Evolutionary conservation across 306 rosid genomes (phyloP), one percentile per base, ranked within the genome.

Genomic region (Adenanthera pavonina): DNA sequence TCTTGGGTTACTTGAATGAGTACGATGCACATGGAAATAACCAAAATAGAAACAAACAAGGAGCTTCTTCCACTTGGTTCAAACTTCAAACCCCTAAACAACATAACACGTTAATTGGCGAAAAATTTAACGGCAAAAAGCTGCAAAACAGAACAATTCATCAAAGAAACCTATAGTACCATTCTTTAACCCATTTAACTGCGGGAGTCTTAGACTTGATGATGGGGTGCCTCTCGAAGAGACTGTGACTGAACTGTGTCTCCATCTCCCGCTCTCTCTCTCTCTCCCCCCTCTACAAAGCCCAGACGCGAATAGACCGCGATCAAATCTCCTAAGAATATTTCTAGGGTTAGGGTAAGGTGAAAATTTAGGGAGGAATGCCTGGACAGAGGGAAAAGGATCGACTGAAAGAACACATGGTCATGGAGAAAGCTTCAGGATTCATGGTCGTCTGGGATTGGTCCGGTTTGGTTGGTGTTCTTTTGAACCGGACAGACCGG

Each of bases 101-200:
- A 65, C 48, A 35, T 12, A 25, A 16, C 46, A 77, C 51, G 5
- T 11, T 33, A 74, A 66, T 20, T 14, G 12, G 5, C 12, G 54
- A 46, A 52, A 57, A 78, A 0, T 13, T 43, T 8, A 33, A 66
- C 4, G 7, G 3, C 15, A 14, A 0, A 46, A 64, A 54, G 20
- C 54, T 3, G 48, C 2, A 25, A 25, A 20, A 20, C 0, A 15
- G 11, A 64, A 14, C 0, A 8, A 9, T 13, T 49, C 20, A 66
- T 13, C 15, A 30, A 30, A 5, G 38, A 30, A 75, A 36, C 13
- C 33, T 20, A 3, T 0, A 46, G 44, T 86, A 94, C 98, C 98
- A 94, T 86, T 92, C 91, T 84, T 74, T 90, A 49, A 90, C 85
- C 98, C 98, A 94, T 88, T 90, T 92, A 74, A 87, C 94, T 1